phyloP scores from a whole-genome alignment of 495 filamentous ascomycete species.

The Evernia prunastri region DNA sequence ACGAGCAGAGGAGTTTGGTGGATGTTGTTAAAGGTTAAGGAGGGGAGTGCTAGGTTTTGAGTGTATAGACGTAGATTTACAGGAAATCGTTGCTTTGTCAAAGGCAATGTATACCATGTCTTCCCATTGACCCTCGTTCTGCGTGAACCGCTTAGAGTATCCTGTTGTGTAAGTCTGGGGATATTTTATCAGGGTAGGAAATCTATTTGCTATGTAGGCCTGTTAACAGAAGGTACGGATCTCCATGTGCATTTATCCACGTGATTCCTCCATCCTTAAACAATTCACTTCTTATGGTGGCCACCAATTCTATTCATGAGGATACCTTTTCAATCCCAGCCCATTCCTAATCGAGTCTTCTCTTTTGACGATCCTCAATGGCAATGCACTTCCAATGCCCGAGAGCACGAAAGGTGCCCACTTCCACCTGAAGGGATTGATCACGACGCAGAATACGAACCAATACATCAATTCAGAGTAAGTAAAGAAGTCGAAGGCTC shows the following conservation, averaged over 20 bases:
- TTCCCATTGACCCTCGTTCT: background rate
- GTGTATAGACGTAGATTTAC: background rate
- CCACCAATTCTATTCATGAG: slow-evolving; percentile 19
- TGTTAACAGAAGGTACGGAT: background rate
- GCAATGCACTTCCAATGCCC: slow-evolving; percentile 61
- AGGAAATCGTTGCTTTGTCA: background rate
- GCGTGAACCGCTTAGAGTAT: background rate
- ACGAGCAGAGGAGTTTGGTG: slow-evolving; percentile 17
- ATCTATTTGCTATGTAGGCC: background rate
- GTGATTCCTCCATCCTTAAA: background rate
- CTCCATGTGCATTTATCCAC: background rate
- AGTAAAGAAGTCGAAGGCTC: slow-evolving; percentile 81
- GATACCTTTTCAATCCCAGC: slow-evolving; percentile 30
- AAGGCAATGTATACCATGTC: background rate
- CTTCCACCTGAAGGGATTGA: slow-evolving; percentile 83
- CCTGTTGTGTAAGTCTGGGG: background rate
- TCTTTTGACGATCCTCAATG: slow-evolving; percentile 54
- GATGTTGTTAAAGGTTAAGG: slow-evolving; percentile 20
- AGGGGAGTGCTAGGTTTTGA: slow-evolving; percentile 13
- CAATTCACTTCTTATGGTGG: background rate
- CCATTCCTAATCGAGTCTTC: slow-evolving; percentile 54
- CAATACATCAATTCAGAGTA: slow-evolving; percentile 79
- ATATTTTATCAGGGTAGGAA: background rate
- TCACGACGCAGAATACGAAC: slow-evolving; percentile 68
- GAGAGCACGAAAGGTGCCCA: slow-evolving; percentile 70